Conservation (phyloP, 495 filamentous ascomycete species). For the Jackrogersella minutella region DNA sequence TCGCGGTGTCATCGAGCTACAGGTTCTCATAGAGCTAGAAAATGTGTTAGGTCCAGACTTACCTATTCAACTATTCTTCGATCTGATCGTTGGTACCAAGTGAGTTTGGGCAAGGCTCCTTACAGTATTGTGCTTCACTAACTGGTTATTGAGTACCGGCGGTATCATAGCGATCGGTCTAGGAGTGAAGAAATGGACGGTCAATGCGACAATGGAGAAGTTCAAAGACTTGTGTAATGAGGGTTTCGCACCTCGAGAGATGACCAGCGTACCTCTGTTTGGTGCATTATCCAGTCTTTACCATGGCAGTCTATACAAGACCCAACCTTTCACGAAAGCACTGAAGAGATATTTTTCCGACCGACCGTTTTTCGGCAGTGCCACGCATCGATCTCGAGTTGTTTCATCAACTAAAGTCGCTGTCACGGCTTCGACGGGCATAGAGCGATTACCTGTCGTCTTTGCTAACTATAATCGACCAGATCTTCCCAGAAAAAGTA, state of each 20-base stretch:
- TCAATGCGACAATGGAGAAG: constrained; percentile 51
- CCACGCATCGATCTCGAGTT: constrained; percentile 34
- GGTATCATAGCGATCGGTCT: constrained; percentile 66
- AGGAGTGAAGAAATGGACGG: constrained; percentile 56
- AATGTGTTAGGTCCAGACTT: constrained; percentile 49
- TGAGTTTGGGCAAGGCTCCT: constrained; percentile 34
- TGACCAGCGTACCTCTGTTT: constrained; percentile 48
- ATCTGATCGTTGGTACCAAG: constrained; percentile 63
- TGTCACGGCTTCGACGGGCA: constrained; percentile 53
- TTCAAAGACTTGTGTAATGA: constrained; percentile 54
- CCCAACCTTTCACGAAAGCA: constrained; percentile 47
- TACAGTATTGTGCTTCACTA: background rate
- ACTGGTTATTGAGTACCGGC: constrained; percentile 53
- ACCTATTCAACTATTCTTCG: constrained; percentile 55
- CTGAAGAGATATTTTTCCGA: constrained; percentile 45
- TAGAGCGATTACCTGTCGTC: constrained; percentile 50
- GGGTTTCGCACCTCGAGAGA: constrained; percentile 54
- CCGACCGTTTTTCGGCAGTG: constrained; percentile 51
- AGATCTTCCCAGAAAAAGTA: constrained; percentile 21
- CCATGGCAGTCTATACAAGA: constrained; percentile 54
- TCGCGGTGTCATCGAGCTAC: constrained; percentile 58
- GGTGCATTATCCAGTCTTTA: constrained; percentile 46
- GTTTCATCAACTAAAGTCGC: constrained; percentile 53
- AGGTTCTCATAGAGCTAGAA: constrained; percentile 54
- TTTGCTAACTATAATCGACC: constrained; percentile 63